These are phyloP conservation scores for Myriosclerotinia curreyana DNA, from an alignment of 2,329 filamentous ascomycete species.

Conservation along the genomic window DNA sequence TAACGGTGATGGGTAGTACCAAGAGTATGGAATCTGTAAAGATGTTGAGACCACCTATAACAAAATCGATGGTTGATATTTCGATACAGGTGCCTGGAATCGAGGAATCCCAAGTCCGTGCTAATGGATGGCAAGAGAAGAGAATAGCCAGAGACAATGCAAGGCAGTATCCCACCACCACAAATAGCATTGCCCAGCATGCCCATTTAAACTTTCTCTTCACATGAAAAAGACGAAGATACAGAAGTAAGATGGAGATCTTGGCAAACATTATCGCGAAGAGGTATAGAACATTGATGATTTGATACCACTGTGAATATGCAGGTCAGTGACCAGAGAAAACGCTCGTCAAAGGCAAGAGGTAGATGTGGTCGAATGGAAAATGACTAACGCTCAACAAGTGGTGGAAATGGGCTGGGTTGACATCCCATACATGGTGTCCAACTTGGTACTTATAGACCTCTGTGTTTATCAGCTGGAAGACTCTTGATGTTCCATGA, in stretches of 20 bases:
- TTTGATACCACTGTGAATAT: neutral
- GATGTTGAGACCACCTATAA: too few relatives aligned
- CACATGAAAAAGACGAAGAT: neutral
- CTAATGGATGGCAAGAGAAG: neutral
- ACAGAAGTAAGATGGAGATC: neutral
- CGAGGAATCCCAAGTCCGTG: neutral
- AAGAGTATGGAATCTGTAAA: too few relatives aligned
- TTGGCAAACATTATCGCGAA: constrained; percentile 1
- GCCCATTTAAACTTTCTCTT: neutral
- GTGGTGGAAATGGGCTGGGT: neutral
- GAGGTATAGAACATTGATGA: neutral
- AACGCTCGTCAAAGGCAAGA: neutral
- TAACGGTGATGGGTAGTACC: too few relatives aligned
- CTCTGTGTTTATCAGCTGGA: neutral
- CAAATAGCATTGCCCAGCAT: neutral
- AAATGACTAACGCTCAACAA: neutral
- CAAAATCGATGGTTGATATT: too few relatives aligned
- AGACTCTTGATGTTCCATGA: too few relatives aligned
- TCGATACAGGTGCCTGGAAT: too few relatives aligned
- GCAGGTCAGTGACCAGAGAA: neutral
- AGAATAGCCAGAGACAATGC: neutral
- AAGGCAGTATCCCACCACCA: neutral
- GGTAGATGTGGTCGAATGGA: neutral
- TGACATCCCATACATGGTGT: neutral
- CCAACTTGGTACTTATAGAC: constrained; percentile 3